Conservation (phyloP, 768 basidiomycete species). For the Pisolithus microcarpus region DNA sequence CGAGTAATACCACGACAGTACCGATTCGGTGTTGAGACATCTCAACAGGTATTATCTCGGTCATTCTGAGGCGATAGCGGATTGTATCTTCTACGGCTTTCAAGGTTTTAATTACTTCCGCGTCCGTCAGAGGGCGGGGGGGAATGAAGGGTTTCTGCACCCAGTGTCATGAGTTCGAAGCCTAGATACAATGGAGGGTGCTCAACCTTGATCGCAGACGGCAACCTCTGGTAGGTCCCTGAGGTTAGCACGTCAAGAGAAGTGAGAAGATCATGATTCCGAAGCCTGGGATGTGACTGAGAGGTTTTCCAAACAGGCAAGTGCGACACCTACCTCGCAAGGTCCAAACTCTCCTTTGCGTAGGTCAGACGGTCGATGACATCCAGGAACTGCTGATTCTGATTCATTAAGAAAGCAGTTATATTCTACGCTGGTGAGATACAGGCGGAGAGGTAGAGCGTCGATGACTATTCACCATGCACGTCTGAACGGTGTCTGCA, state of each 20-base stretch:
- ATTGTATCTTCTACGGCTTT: slow-evolving; percentile 70
- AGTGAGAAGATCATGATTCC: slow-evolving; percentile 90
- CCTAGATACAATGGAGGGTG: slow-evolving; percentile 9
- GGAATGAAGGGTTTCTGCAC: slow-evolving; percentile 64
- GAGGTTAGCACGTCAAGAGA: slow-evolving; percentile 84
- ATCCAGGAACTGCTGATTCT: slow-evolving; percentile 77
- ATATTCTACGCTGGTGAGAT: slow-evolving; percentile 53
- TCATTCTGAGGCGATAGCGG: slow-evolving; percentile 69
- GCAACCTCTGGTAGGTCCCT: slow-evolving; percentile 80
- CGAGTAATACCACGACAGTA: slow-evolving; percentile 28
- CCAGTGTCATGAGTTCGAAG: slow-evolving; percentile 16
- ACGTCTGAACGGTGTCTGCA: slow-evolving; percentile 76
- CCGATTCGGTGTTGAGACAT: slow-evolving; percentile 68
- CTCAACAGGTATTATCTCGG: slow-evolving; percentile 75
- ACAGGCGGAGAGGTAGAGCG: neutral
- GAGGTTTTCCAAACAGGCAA: neutral
- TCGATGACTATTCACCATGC: slow-evolving; percentile 50
- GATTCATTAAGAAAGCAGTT: slow-evolving; percentile 77
- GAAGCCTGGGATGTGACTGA: slow-evolving; percentile 43
- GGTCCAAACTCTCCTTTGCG: slow-evolving; percentile 62
- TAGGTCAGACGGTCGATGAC: slow-evolving; percentile 56
- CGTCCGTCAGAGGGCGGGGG: slow-evolving; percentile 57
- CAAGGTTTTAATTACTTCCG: slow-evolving; percentile 58
- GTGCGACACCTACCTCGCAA: slow-evolving; percentile 54
- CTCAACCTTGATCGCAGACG: slow-evolving; percentile 69